Evolutionary conservation across 148 eudicot species (phyloP).

Genomic region (Fagopyrum esculentum): DNA sequence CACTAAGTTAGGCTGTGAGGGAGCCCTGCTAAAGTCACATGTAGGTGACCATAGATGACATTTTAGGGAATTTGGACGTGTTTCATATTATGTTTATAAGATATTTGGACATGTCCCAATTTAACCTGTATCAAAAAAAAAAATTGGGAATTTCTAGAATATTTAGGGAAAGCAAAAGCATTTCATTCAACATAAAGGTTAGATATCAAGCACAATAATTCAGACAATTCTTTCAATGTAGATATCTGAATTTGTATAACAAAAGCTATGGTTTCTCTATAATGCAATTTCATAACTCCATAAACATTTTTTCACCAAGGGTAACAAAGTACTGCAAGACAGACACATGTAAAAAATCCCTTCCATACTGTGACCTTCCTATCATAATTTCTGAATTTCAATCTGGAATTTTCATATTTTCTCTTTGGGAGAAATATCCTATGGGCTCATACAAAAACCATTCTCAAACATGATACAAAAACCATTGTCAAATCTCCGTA

Average conservation of each 20-base stretch:
- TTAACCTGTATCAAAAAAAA: background rate
- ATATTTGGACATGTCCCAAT: too few species aligned
- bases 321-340: background rate
- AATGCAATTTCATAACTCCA: background rate
- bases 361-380: background rate
- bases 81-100: too few species aligned
- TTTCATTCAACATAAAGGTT: background rate
- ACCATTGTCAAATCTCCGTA: background rate
- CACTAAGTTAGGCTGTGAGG: too few species aligned
- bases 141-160: conserved; percentile 8
- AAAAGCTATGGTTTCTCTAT: background rate
- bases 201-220: conserved; percentile 6
- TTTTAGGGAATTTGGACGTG: too few species aligned
- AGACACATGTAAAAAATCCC: background rate
- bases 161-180: conserved; percentile 1
- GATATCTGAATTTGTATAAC: background rate
- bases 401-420: background rate
- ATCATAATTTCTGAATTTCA: background rate
- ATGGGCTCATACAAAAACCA: background rate
- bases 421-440: background rate
- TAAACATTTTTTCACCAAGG: background rate
- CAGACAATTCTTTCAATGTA: background rate
- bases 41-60: too few species aligned
- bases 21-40: too few species aligned
- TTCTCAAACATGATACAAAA: background rate